These are phyloP conservation scores for Coniochaeta pulveracea DNA, from an alignment of 2,329 filamentous ascomycete species.

Conservation along the genomic window DNA sequence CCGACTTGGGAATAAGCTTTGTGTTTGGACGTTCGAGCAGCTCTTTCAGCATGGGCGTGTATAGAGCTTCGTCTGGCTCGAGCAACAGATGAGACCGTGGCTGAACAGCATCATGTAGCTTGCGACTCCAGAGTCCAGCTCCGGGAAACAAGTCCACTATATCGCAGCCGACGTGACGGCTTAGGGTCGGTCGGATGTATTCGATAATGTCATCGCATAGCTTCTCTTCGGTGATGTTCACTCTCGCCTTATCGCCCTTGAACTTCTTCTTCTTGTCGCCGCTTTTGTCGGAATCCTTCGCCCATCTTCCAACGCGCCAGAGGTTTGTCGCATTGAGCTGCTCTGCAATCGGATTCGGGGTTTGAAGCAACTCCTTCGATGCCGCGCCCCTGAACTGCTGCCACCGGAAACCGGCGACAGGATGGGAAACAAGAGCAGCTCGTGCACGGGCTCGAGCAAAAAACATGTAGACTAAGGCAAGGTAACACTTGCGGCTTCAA, in stretches of 20 bases:
- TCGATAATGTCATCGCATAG: slow-evolving; percentile 58
- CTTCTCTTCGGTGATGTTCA: slow-evolving; percentile 40
- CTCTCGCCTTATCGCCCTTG: slow-evolving; percentile 25
- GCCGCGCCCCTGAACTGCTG: background rate
- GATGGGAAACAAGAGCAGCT: background rate
- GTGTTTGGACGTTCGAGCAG: slow-evolving; percentile 38
- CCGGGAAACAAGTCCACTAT: slow-evolving; percentile 83
- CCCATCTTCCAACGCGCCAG: slow-evolving; percentile 10
- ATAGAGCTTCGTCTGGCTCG: slow-evolving; percentile 54
- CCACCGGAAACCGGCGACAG: background rate
- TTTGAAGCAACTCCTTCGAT: slow-evolving; percentile 1
- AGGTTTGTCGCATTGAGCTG: slow-evolving; percentile 9
- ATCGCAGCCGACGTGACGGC: slow-evolving; percentile 66
- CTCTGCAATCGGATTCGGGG: slow-evolving; percentile 9
- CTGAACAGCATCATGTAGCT: slow-evolving; percentile 61
- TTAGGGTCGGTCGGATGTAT: slow-evolving; percentile 58
- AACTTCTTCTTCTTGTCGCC: slow-evolving; percentile 6
- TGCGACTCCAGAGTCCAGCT: slow-evolving; percentile 64
- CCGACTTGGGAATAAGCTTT: slow-evolving; percentile 40
- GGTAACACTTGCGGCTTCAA: too few relatives aligned
- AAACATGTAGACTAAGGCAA: slow-evolving; percentile 1
- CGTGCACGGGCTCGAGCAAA: slow-evolving; percentile 1
- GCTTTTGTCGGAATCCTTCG: slow-evolving; percentile 3
- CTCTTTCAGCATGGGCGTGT: slow-evolving; percentile 47
- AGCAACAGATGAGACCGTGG: slow-evolving; percentile 77